phyloP scores from a whole-genome alignment of 225 moss, liverwort and hornwort species.

The Polytrichum formosum region DNA sequence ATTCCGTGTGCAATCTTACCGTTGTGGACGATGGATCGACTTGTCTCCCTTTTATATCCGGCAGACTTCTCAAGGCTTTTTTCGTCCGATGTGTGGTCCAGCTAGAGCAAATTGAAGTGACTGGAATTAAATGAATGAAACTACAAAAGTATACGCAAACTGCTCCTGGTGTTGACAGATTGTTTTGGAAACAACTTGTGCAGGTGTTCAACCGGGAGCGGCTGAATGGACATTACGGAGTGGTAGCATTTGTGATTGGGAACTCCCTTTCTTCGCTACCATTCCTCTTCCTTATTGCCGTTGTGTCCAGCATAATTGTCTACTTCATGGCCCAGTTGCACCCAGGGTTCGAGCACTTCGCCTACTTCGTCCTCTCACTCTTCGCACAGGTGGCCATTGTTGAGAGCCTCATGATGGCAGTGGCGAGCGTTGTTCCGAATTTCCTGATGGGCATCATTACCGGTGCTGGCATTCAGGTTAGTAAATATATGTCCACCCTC shows the following conservation, averaged over 20 bases:
- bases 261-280: constrained; percentile 81
- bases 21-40: no score
- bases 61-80: neutral
- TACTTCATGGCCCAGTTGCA: constrained; percentile 79
- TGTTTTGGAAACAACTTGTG: neutral
- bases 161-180: no score
- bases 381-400: constrained; percentile 70
- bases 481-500: neutral
- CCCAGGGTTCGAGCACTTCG: constrained; percentile 51
- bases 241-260: constrained; percentile 69
- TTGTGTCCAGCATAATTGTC: constrained; percentile 55
- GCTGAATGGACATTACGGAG: constrained; percentile 85
- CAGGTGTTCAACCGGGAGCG: constrained; percentile 85
- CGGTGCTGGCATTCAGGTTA: constrained; percentile 81
- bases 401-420: constrained; percentile 92
- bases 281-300: constrained; percentile 67
- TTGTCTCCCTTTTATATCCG: no score
- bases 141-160: no score
- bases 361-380: constrained; percentile 65
- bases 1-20: no score
- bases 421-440: constrained; percentile 82
- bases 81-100: neutral
- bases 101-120: no score
- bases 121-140: no score
- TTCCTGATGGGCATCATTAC: constrained; percentile 95